Evolutionary conservation across 1,284 basidiomycete species (phyloP), one percentile per base, ranked within the genome.

Genomic region (Leccinum insolens): DNA sequence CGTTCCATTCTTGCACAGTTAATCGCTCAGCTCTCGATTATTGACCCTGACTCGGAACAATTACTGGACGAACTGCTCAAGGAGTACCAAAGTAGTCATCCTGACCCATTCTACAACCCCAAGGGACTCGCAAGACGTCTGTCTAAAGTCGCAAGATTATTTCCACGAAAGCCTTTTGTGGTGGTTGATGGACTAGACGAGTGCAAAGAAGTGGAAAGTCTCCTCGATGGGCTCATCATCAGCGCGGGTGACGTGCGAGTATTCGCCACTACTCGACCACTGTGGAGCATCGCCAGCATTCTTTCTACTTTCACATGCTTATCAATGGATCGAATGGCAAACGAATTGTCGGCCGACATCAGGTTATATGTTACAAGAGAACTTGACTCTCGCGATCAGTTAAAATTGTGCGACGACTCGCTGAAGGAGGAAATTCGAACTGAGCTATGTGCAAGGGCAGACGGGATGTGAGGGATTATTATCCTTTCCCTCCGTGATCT

Each of bases 171-270:
- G n/a, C 67, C 63, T 6, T 3, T 71, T 0, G 28, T 68, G 1
- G 44, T 72, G 12, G 14, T 72, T 5, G 69, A 72, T 22, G 66
- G 52, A n/a, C 59, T 71, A 2, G 71, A 72, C 12, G 71, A 72
- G 25, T 72, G 69, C 31, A 57, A 60, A 31, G 63, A 71, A 15
- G 15, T 17, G 20, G 44, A 62, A 20, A 46, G 17, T 25, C 61
- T 71, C 14, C 46, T 71, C 9, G 39, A 59, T 0, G 58, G 39
- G 0, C 69, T 71, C 7, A 11, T 61, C 9, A 37, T 6, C 37
- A 22, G 28, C 12, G 20, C 1, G 5, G 20, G 20, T 17, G 59
- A 63, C 34, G 2, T 52, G 2, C 71, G 17, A 14, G 14, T 67
- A 2, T 69, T 70, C 7, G 46, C 57, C 41, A 64, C 71, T 1